Conservation (phyloP, 2,329 filamentous ascomycete species). For the Alternaria consortialis region DNA sequence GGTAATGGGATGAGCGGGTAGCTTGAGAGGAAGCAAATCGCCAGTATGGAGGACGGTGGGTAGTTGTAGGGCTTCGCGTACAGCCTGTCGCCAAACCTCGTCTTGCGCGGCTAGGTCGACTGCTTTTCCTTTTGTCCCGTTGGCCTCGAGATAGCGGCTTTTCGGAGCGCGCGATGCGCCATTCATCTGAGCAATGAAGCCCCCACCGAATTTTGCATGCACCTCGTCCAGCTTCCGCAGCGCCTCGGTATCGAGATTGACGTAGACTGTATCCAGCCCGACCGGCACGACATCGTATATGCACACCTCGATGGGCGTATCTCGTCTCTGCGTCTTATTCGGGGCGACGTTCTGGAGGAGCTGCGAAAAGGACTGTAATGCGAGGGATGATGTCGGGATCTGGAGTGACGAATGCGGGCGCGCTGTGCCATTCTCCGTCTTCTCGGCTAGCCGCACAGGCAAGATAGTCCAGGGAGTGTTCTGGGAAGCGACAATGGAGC, state of each 20-base stretch:
- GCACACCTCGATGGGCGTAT: slow-evolving; percentile 82
- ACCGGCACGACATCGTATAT: slow-evolving; percentile 83
- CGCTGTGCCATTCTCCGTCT: slow-evolving; percentile 45
- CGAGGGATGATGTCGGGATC: slow-evolving; percentile 75
- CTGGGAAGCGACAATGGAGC: slow-evolving; percentile 59
- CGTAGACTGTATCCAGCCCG: slow-evolving; percentile 83
- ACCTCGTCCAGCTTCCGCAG: slow-evolving; percentile 82
- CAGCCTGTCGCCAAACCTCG: slow-evolving; percentile 51
- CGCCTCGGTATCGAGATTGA: slow-evolving; percentile 83
- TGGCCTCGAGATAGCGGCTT: slow-evolving; percentile 46
- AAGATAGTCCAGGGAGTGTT: slow-evolving; percentile 85
- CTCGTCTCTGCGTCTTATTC: slow-evolving; percentile 76
- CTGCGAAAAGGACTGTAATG: slow-evolving; percentile 81
- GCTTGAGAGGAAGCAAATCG: slow-evolving; percentile 80
- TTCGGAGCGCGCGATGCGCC: slow-evolving; percentile 43
- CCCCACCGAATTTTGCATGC: slow-evolving; percentile 80
- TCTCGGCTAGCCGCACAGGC: slow-evolving; percentile 66
- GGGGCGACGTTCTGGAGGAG: slow-evolving; percentile 76
- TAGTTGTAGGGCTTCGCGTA: slow-evolving; percentile 77
- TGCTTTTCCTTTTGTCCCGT: slow-evolving; percentile 45
- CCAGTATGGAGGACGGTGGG: slow-evolving; percentile 83
- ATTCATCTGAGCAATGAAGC: slow-evolving; percentile 56
- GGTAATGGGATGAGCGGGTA: slow-evolving; percentile 82
- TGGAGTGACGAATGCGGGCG: slow-evolving; percentile 78
- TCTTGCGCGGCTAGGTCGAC: slow-evolving; percentile 43